These are phyloP conservation scores for Raphanus raphanistrum DNA, from an alignment of 345 rosid genomes.

Conservation along the genomic window DNA sequence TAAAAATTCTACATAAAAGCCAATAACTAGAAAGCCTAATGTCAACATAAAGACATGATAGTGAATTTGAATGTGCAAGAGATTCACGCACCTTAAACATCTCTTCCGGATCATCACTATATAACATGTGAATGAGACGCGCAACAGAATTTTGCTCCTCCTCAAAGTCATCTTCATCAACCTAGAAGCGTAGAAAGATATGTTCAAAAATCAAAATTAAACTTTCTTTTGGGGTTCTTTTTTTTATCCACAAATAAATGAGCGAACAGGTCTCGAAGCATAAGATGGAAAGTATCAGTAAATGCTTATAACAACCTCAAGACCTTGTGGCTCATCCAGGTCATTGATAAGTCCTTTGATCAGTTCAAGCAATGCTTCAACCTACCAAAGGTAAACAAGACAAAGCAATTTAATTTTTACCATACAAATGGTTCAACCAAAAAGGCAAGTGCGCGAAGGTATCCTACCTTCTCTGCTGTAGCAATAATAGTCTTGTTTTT, in stretches of 20 bases:
- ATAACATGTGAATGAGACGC: constrained; percentile 88
- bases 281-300: constrained; percentile 19
- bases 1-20: not conserved
- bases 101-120: constrained; percentile 87
- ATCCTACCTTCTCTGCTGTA: constrained; percentile 71
- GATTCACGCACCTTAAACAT: constrained; percentile 80
- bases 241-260: constrained; percentile 4
- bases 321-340: constrained; percentile 61
- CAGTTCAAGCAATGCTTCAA: constrained; percentile 87
- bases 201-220: not conserved
- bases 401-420: constrained; percentile 24
- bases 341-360: constrained; percentile 92
- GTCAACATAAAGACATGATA: constrained; percentile 18
- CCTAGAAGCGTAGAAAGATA: constrained; percentile 42
- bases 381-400: constrained; percentile 48
- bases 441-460: constrained; percentile 9
- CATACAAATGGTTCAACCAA: constrained; percentile 4
- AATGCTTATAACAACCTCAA: constrained; percentile 56
- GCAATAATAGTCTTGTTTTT: constrained; percentile 80
- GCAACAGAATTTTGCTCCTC: constrained; percentile 99
- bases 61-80: constrained; percentile 24
- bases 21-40: constrained; percentile 24
- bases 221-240: constrained; percentile 8
- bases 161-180: constrained; percentile 93
- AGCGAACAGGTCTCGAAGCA: constrained; percentile 1